Percentiles rank a stretch among this genome's conserved stretches.
These are phyloP conservation scores for Blepharisma undulans DNA, from an alignment of 169 alveolate genomes.

Conservation along the genomic window DNA sequence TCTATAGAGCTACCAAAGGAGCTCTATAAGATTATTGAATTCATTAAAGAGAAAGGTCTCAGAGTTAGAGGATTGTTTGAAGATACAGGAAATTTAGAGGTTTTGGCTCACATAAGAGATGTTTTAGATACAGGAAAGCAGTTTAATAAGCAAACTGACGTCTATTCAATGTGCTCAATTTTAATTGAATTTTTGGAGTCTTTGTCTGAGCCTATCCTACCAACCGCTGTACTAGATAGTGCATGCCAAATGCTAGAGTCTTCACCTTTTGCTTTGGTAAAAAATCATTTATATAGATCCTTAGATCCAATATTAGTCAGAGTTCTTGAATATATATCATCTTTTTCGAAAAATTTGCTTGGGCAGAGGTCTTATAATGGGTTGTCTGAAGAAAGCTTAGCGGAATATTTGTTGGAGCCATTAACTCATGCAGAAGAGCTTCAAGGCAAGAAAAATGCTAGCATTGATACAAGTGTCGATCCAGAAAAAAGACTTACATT, in stretches of 20 bases:
- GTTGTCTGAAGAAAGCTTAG: background rate
- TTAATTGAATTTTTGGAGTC: background rate
- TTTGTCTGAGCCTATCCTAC: background rate
- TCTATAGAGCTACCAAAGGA: background rate
- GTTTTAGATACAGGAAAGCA: background rate
- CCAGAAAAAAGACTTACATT: background rate
- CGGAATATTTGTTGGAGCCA: background rate
- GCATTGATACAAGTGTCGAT: background rate
- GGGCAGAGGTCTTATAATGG: background rate
- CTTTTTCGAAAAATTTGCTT: background rate
- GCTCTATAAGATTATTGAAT: slow-evolving; percentile 1
- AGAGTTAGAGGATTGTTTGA: background rate
- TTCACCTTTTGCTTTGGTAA: background rate
- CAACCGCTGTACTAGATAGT: background rate
- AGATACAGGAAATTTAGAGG: background rate
- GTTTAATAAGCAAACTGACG: background rate
- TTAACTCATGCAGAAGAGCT: background rate
- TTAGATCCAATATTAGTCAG: background rate
- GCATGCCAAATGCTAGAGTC: background rate
- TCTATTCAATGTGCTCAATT: background rate
- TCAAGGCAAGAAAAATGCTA: background rate
- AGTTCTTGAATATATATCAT: background rate
- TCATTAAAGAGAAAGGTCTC: background rate
- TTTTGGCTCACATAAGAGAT: background rate
- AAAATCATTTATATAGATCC: background rate